Evolutionary conservation across 805 yeast genomes (phyloP), one percentile per base, ranked within the genome.

Genomic region (Ascoidea asiatica): DNA sequence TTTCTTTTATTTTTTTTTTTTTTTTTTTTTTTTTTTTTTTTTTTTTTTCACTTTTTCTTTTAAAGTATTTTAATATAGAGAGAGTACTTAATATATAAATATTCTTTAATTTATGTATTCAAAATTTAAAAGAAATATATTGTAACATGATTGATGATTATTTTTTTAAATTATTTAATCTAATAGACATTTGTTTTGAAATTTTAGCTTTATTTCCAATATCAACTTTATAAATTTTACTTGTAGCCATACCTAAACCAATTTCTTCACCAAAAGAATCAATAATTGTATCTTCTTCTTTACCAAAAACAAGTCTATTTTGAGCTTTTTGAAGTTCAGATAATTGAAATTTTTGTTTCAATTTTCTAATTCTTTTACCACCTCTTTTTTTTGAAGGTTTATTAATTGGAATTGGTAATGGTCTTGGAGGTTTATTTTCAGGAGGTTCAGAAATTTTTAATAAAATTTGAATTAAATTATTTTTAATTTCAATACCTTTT

Each of bases 261-360:
- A 82, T 65, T 53, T 86, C 95, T 44, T 85, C 88, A 8, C 94
- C 95, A 56, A 66, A 81, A 0, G 77, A 67, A 49, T 82, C 88
- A 48, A 66, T 64, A 2, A 69, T 64, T 1, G 79, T 70, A 19
- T 70, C 75, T 56, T 86, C 95, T 49, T 70, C 67, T 52, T 79
- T 72, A 5, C 95, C 96, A 63, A 90, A 89, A 38, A 71, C 81
- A 75, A 89, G 72, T 55, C 83, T 75, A 57, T 90, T 88, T 54
- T 86, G 95, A 2, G 95, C 82, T 51, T 77, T 81, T 35, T 88
- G 78, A 39, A 84, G 58, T 44, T 88, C 95, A 0, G 95, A 81
- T 70, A 83, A 72, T 54, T 79, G 80, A 61, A 81, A 79, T 55
- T 84, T 78, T 56, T 87, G 84, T 59, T 85, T 87, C 65, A 77